Evolutionary conservation across 2,329 filamentous ascomycete genomes (phyloP).

Genomic region (Exophiala spinifera): DNA sequence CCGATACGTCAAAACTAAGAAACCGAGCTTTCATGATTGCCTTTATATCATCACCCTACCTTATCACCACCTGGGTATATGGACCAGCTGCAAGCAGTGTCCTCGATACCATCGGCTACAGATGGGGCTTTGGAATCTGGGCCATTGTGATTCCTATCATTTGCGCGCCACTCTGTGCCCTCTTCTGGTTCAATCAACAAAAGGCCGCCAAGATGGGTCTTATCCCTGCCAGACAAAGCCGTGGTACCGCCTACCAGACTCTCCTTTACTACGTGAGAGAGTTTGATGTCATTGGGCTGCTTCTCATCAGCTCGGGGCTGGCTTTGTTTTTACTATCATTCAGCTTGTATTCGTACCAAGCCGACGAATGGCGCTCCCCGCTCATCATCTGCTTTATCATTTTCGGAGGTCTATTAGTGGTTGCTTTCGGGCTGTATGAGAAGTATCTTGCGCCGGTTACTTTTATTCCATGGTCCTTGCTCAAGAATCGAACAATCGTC

Average conservation of each 20-base stretch:
- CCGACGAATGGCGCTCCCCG: slow-evolving; percentile 42
- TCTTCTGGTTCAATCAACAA: slow-evolving; percentile 57
- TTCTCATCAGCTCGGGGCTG: slow-evolving; percentile 59
- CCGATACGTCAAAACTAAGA: slow-evolving; percentile 34
- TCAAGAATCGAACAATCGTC: slow-evolving; percentile 28
- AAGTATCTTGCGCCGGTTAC: slow-evolving; percentile 49
- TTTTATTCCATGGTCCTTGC: slow-evolving; percentile 54
- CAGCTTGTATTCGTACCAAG: slow-evolving; percentile 48
- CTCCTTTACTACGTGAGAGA: slow-evolving; percentile 53
- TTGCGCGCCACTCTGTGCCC: slow-evolving; percentile 34
- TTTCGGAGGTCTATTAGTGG: slow-evolving; percentile 53
- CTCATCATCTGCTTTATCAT: slow-evolving; percentile 51
- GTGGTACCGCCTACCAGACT: slow-evolving; percentile 42
- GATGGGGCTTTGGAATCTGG: slow-evolving; percentile 31
- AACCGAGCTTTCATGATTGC: slow-evolving; percentile 23
- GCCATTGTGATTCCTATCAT: slow-evolving; percentile 21
- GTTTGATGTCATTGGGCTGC: slow-evolving; percentile 60
- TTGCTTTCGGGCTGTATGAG: slow-evolving; percentile 55
- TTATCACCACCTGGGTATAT: slow-evolving; percentile 21
- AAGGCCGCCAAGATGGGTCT: slow-evolving; percentile 58
- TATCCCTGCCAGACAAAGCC: slow-evolving; percentile 46
- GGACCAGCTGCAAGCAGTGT: slow-evolving; percentile 20
- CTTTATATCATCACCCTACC: slow-evolving; percentile 30
- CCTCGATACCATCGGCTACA: slow-evolving; percentile 24
- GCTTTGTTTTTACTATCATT: slow-evolving; percentile 64